Evolutionary conservation across 371 early-diverging fungal genomes (phyloP).

Genomic region (Syncephalastrum contaminatum): DNA sequence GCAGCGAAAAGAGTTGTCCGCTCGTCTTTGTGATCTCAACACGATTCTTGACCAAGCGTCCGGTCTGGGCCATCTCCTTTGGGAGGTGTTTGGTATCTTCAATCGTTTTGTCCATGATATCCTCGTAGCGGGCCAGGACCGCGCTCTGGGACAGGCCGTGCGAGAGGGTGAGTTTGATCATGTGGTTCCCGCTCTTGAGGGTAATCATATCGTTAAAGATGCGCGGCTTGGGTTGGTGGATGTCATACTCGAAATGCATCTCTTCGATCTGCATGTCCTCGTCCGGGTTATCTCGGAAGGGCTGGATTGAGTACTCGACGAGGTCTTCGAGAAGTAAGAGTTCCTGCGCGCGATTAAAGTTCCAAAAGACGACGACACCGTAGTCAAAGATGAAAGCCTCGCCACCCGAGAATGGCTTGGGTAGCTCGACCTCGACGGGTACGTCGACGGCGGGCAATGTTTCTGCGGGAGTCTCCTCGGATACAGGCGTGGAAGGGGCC

Average conservation of each 20-base stretch:
- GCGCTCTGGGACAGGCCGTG: conserved; percentile 69
- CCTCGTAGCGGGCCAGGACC: conserved; percentile 70
- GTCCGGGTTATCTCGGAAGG: conserved; percentile 48
- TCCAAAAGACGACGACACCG: conserved; percentile 96
- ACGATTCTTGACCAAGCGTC: conserved; percentile 50
- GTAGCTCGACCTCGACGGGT: conserved; percentile 11
- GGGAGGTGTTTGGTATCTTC: conserved; percentile 57
- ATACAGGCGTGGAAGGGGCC: conserved; percentile 7
- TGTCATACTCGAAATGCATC: conserved; percentile 88
- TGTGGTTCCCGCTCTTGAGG: conserved; percentile 70
- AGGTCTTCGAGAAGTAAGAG: conserved; percentile 71
- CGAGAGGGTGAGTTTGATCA: conserved; percentile 77
- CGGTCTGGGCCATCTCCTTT: conserved; percentile 51
- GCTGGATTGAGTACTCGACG: conserved; percentile 45
- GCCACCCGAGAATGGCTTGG: conserved; percentile 54
- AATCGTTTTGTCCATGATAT: conserved; percentile 68
- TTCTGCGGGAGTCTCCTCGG: conserved; percentile 2
- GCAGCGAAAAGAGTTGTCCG: conserved; percentile 60
- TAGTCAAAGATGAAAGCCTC: conserved; percentile 90
- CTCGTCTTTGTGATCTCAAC: conserved; percentile 82
- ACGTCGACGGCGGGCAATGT: not conserved
- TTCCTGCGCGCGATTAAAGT: conserved; percentile 87
- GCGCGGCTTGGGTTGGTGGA: conserved; percentile 48
- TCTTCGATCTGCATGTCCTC: conserved; percentile 89
- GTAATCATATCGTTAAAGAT: conserved; percentile 78